Percentiles rank a stretch among this genome's conserved stretches.
Conservation (phyloP, 768 basidiomycete genomes). For the Serendipita vermifera region DNA sequence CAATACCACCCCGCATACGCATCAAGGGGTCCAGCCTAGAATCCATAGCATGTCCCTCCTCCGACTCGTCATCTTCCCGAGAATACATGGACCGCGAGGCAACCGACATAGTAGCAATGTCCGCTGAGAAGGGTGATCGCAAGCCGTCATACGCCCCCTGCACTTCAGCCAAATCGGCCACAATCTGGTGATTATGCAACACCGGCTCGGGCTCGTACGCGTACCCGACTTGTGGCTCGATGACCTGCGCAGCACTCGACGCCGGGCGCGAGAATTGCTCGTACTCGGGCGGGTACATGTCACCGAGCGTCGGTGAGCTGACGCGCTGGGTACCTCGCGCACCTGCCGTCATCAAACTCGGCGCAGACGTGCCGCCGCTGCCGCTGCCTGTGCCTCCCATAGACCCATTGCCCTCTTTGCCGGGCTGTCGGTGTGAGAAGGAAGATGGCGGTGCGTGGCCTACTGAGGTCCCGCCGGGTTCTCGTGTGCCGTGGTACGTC, state of each 20-base stretch:
- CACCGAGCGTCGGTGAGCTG: neutral
- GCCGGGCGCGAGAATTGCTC: neutral
- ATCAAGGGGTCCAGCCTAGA: neutral
- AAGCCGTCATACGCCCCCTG: neutral
- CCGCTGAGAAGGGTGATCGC: neutral
- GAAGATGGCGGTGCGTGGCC: neutral
- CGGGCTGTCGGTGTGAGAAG: neutral
- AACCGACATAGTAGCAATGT: neutral
- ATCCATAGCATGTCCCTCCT: neutral
- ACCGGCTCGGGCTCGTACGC: constrained; percentile 7
- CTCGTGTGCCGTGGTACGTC: neutral
- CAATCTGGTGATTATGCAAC: neutral
- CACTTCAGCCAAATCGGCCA: neutral
- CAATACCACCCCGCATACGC: neutral
- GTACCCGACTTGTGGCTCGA: neutral
- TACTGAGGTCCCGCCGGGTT: neutral
- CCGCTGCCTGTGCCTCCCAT: neutral
- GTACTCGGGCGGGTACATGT: constrained; percentile 7
- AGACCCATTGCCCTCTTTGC: neutral
- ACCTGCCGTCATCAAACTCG: neutral
- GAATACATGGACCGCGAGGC: constrained; percentile 4
- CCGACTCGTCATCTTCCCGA: neutral
- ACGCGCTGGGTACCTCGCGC: neutral
- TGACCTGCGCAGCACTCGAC: too few relatives aligned
- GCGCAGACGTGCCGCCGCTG: neutral